Conservation (phyloP, 2,329 filamentous ascomycete genomes). For the Cladosporium sphaerospermum region DNA sequence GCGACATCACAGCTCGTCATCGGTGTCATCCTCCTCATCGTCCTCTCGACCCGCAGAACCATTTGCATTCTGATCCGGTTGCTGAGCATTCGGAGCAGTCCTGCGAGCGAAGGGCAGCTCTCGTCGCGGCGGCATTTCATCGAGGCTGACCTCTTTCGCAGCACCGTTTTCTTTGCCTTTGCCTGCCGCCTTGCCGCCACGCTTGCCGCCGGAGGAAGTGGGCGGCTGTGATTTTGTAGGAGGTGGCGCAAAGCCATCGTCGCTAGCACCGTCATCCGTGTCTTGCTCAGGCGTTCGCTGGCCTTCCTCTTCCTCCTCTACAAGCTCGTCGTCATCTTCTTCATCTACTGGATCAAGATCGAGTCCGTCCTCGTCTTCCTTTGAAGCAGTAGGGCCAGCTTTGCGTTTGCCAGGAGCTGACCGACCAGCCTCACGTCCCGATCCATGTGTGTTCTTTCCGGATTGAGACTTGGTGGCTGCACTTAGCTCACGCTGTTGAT, state of each 20-base stretch:
- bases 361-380: constrained; percentile 39
- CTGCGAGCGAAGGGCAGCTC: constrained; percentile 17
- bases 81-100: too few species aligned
- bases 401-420: constrained; percentile 31
- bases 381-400: constrained; percentile 14
- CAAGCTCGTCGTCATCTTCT: constrained; percentile 41
- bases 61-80: background rate
- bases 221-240: background rate
- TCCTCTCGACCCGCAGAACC: constrained; percentile 11
- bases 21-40: constrained; percentile 29
- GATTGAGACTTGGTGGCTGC: background rate
- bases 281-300: constrained; percentile 22
- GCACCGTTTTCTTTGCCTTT: background rate
- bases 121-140: constrained; percentile 16
- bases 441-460: background rate
- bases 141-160: constrained; percentile 14
- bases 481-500: constrained; percentile 42
- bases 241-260: constrained; percentile 15
- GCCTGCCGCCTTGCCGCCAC: background rate
- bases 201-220: background rate
- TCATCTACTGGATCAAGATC: constrained; percentile 28
- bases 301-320: constrained; percentile 32
- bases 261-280: constrained; percentile 23
- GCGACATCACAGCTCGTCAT: constrained; percentile 27
- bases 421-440: constrained; percentile 17